phyloP scores from a whole-genome alignment of 768 basidiomycete species.

The Amanita jacksonii region DNA sequence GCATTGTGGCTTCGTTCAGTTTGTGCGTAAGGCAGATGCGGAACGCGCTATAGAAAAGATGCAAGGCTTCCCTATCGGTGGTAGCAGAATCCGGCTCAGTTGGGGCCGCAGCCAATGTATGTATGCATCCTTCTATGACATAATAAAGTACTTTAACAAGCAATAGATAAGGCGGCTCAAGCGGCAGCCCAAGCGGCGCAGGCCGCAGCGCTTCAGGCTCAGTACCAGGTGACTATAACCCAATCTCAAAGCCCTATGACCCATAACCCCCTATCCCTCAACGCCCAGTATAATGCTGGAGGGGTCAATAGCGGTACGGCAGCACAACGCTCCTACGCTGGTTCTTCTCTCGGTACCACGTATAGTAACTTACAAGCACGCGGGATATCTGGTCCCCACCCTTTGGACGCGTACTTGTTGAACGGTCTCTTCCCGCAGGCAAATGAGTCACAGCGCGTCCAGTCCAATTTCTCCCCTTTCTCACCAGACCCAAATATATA shows the following conservation, averaged over 20 bases:
- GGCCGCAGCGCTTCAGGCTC: slow-evolving; percentile 54
- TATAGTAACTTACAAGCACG: slow-evolving; percentile 3
- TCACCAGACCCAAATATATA: slow-evolving; percentile 62
- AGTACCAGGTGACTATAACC: slow-evolving; percentile 19
- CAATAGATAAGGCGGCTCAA: slow-evolving; percentile 79
- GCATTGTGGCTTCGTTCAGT: slow-evolving; percentile 94
- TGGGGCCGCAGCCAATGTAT: slow-evolving; percentile 92
- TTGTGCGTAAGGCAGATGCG: slow-evolving; percentile 84
- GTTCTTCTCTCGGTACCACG: slow-evolving; percentile 9
- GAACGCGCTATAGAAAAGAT: slow-evolving; percentile 91
- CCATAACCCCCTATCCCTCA: slow-evolving; percentile 14
- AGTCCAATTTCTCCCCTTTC: slow-evolving; percentile 61
- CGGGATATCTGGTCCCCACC: neutral
- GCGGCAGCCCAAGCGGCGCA: slow-evolving; percentile 81
- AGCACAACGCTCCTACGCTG: slow-evolving; percentile 14
- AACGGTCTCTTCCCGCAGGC: slow-evolving; percentile 7
- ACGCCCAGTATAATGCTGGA: slow-evolving; percentile 12
- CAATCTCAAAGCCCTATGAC: slow-evolving; percentile 29
- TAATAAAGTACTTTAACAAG: slow-evolving; percentile 1
- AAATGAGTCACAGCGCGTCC: slow-evolving; percentile 24
- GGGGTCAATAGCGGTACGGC: slow-evolving; percentile 10
- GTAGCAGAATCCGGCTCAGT: slow-evolving; percentile 81
- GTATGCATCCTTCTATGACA: slow-evolving; percentile 17
- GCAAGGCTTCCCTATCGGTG: slow-evolving; percentile 94
- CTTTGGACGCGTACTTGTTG: slow-evolving; percentile 1